These are phyloP conservation scores for Aspergillus neoniger DNA, from an alignment of 2,329 filamentous ascomycete species.

Conservation along the genomic window DNA sequence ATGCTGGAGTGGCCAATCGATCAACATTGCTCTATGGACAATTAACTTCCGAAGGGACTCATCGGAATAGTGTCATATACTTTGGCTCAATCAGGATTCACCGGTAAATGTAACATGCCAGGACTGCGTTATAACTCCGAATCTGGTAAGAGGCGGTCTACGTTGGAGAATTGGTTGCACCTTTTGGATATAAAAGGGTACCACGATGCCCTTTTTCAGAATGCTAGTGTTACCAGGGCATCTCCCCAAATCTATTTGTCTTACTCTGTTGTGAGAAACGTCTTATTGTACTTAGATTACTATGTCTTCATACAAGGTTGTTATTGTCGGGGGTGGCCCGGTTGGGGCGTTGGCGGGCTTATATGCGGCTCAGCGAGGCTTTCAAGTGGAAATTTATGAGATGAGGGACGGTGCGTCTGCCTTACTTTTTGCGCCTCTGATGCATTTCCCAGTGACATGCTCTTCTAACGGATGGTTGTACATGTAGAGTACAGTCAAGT, in stretches of 20 bases:
- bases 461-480: not conserved
- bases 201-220: not conserved
- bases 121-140: not conserved
- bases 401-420: not conserved
- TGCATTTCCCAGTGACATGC: no score
- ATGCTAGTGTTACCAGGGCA: not conserved
- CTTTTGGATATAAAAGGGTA: not conserved
- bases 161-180: not conserved
- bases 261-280: not conserved
- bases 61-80: not conserved
- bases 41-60: not conserved
- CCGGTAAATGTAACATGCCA: not conserved
- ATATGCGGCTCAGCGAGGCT: not conserved
- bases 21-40: not conserved
- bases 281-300: not conserved
- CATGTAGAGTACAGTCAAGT: not conserved
- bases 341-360: not conserved
- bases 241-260: not conserved
- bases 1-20: not conserved
- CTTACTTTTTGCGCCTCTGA: not conserved
- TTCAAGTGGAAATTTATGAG: not conserved
- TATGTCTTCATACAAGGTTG: not conserved
- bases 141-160: not conserved
- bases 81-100: not conserved
- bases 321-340: not conserved